Evolutionary conservation across 1,284 basidiomycete species (phyloP).

Genomic region (Cerrena zonata): DNA sequence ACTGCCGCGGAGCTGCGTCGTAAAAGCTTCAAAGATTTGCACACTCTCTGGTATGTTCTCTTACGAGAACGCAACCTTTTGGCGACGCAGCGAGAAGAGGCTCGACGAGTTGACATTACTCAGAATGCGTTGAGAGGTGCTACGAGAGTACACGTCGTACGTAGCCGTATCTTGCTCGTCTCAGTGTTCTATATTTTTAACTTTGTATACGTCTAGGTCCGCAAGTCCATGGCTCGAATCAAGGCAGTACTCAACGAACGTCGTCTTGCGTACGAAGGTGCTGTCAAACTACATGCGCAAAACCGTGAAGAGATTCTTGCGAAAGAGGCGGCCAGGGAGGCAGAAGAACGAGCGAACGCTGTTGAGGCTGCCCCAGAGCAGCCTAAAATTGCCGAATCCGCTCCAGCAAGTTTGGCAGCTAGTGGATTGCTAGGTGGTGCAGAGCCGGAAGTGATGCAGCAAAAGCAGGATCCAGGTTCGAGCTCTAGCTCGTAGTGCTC

Average conservation of each 20-base stretch:
- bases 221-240: constrained; percentile 95
- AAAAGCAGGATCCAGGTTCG: too few relatives aligned
- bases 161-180: constrained; percentile 19
- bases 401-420: constrained; percentile 21
- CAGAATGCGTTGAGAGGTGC: not conserved
- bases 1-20: constrained; percentile 75
- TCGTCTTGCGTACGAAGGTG: constrained; percentile 74
- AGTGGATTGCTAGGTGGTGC: constrained; percentile 23
- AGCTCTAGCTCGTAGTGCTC: too few relatives aligned
- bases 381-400: constrained; percentile 16
- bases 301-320: constrained; percentile 17
- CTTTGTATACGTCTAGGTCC: constrained; percentile 49
- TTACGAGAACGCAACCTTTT: constrained; percentile 84
- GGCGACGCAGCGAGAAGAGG: constrained; percentile 80
- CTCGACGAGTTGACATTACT: constrained; percentile 51
- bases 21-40: constrained; percentile 88
- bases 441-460: too few relatives aligned
- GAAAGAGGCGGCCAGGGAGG: constrained; percentile 5
- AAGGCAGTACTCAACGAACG: constrained; percentile 92
- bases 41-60: constrained; percentile 88
- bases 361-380: constrained; percentile 1
- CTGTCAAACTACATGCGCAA: constrained; percentile 41
- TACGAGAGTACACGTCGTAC: constrained; percentile 7
- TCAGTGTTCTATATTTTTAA: constrained; percentile 21
- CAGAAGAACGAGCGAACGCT: constrained; percentile 8